Percentiles rank a stretch among this genome's conserved stretches.
Evolutionary conservation across 1,139 yeast genomes (phyloP).

Genomic region (Magnusiomyces tetraspermus): DNA sequence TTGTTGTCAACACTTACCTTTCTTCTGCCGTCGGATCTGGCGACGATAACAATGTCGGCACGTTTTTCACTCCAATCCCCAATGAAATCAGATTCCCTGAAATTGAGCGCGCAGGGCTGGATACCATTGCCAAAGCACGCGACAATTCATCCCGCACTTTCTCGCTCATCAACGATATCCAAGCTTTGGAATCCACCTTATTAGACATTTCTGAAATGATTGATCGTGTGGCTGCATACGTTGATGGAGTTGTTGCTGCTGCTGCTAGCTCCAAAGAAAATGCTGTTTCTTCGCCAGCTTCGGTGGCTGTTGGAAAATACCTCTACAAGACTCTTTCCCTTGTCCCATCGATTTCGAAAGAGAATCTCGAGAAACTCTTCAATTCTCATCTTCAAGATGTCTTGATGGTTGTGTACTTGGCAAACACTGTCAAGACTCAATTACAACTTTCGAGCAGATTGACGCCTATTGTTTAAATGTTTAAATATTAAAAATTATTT

Average conservation of each 20-base stretch:
- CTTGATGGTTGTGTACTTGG: slow-evolving; percentile 71
- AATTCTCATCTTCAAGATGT: slow-evolving; percentile 73
- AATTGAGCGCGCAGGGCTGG: slow-evolving; percentile 40
- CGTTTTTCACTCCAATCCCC: slow-evolving; percentile 72
- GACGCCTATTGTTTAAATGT: slow-evolving; percentile 43
- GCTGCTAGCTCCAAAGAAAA: slow-evolving; percentile 34
- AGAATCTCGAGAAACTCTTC: slow-evolving; percentile 52
- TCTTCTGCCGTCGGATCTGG: slow-evolving; percentile 66
- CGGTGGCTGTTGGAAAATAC: slow-evolving; percentile 55
- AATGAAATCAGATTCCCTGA: slow-evolving; percentile 54
- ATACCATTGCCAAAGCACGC: slow-evolving; percentile 31
- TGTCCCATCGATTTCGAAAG: slow-evolving; percentile 54
- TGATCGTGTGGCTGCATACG: slow-evolving; percentile 45
- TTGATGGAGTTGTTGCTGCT: slow-evolving; percentile 37
- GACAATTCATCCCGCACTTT: slow-evolving; percentile 32
- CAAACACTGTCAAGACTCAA: slow-evolving; percentile 80
- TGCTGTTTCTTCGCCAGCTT: slow-evolving; percentile 31
- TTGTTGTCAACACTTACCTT: slow-evolving; percentile 56
- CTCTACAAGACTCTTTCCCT: slow-evolving; percentile 54
- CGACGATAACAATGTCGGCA: slow-evolving; percentile 40
- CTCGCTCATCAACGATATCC: slow-evolving; percentile 36
- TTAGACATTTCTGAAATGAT: slow-evolving; percentile 48
- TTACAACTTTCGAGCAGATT: slow-evolving; percentile 70
- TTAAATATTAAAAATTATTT: too few species aligned
- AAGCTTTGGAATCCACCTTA: slow-evolving; percentile 47